Conservation (phyloP, 805 yeast species). For the Spathaspora boniae region DNA sequence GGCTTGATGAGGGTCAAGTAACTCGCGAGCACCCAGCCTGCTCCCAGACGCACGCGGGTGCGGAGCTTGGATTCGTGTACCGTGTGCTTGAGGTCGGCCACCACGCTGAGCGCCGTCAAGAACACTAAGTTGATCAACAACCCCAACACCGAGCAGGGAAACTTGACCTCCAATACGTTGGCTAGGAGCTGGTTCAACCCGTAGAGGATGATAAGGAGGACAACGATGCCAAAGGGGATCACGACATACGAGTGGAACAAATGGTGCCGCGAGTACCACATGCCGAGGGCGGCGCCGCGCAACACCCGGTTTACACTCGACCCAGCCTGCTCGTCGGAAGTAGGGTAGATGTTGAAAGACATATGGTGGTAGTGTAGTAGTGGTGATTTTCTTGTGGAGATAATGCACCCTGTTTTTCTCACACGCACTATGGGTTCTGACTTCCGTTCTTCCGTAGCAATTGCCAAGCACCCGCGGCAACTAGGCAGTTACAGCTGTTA, state of each 20-base stretch:
- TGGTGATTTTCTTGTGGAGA: no score
- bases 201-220: slow-evolving; percentile 45
- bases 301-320: no score
- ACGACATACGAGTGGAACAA: slow-evolving; percentile 42
- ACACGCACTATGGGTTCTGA: no score
- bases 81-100: slow-evolving; percentile 11
- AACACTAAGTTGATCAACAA: slow-evolving; percentile 57
- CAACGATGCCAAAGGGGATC: slow-evolving; percentile 47
- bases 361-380: no score
- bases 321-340: no score
- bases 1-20: slow-evolving; percentile 45
- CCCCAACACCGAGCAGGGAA: slow-evolving; percentile 70
- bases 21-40: slow-evolving; percentile 22
- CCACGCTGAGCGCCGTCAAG: slow-evolving; percentile 35
- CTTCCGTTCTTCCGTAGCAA: no score
- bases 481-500: no score
- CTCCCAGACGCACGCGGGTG: slow-evolving; percentile 9
- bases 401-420: no score
- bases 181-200: slow-evolving; percentile 49
- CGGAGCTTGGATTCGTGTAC: slow-evolving; percentile 7
- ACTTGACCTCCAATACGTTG: slow-evolving; percentile 43
- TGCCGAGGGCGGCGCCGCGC: slow-evolving; percentile 24
- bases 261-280: slow-evolving; percentile 32
- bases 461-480: no score
- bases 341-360: no score